Percentiles rank a stretch among this genome's conserved stretches.
Conservation (phyloP, 129 eudicot species). For the Chrysanthemum lavandulifolium region DNA sequence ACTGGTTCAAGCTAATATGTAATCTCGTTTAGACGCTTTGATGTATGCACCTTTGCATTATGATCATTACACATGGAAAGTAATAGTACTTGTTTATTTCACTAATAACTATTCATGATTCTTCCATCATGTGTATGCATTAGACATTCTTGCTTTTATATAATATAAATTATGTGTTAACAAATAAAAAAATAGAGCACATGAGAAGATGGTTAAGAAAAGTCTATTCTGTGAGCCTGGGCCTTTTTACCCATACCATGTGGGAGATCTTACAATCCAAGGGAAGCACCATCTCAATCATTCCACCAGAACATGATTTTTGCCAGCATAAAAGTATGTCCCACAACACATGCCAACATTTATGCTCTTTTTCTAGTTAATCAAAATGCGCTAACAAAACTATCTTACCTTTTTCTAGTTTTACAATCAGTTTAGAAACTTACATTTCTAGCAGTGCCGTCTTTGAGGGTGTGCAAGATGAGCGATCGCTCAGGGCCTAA, state of each 20-base stretch:
- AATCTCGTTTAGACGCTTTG: no score
- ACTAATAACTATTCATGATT: no score
- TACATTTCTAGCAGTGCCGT: no score
- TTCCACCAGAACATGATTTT: slow-evolving; percentile 23
- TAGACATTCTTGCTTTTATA: not conserved
- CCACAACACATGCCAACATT: not conserved
- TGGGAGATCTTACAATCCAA: slow-evolving; percentile 25
- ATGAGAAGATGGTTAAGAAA: slow-evolving; percentile 11
- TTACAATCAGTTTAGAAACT: no score
- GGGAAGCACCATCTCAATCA: slow-evolving; percentile 12
- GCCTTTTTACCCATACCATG: slow-evolving; percentile 26
- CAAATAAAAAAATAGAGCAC: slow-evolving; percentile 6
- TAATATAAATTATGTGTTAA: not conserved
- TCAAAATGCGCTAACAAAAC: not conserved
- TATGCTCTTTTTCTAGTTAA: not conserved
- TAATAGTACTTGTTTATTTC: no score
- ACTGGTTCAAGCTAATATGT: no score
- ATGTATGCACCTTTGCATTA: no score
- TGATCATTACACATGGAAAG: no score
- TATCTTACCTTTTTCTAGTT: no score
- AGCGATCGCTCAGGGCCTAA: no score
- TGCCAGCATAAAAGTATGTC: slow-evolving; percentile 17
- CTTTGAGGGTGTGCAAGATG: no score
- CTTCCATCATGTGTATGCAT: no score
- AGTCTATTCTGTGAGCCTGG: slow-evolving; percentile 13